phyloP scores from a whole-genome alignment of 140 eudicot genomes.

The Oenanthe javanica region DNA sequence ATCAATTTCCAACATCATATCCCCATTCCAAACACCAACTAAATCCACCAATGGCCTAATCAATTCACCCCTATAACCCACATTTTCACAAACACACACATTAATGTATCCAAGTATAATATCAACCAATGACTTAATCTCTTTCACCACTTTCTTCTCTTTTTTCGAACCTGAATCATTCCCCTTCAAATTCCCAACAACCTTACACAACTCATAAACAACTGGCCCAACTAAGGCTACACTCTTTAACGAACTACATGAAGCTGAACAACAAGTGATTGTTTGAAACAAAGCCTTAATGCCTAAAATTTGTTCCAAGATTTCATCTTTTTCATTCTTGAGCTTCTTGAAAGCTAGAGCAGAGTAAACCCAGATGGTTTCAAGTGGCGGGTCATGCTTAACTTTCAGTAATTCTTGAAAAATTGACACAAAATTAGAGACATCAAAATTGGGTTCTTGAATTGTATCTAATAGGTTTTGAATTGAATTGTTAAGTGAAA shows the following conservation, averaged over 20 bases:
- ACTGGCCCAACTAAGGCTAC: constrained; percentile 54
- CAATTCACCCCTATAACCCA: constrained; percentile 21
- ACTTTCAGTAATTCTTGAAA: constrained; percentile 43
- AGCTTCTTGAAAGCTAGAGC: constrained; percentile 26
- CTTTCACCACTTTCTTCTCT: constrained; percentile 42
- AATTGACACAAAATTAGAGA: constrained; percentile 25
- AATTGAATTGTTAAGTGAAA: constrained; percentile 34
- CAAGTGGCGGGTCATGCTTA: constrained; percentile 48
- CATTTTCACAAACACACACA: constrained; percentile 34
- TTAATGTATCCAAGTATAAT: constrained; percentile 43
- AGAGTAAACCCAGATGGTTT: constrained; percentile 62
- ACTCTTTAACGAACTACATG: constrained; percentile 37
- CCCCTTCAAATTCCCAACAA: constrained; percentile 30
- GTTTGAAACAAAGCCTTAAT: constrained; percentile 49
- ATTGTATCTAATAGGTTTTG: constrained; percentile 41
- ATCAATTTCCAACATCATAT: constrained; percentile 10
- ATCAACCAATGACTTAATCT: constrained; percentile 43
- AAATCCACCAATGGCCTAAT: constrained; percentile 50
- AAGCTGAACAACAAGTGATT: constrained; percentile 40
- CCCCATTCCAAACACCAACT: constrained; percentile 45
- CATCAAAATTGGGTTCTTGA: constrained; percentile 18
- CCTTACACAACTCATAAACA: constrained; percentile 28
- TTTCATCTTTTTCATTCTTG: constrained; percentile 25
- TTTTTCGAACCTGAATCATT: constrained; percentile 34
- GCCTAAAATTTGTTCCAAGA: constrained; percentile 33